A percentile compares a stretch with the other conserved stretches of the same genome.
Conservation (phyloP, 2,329 filamentous ascomycete species). For the Blastomyces parvus region DNA sequence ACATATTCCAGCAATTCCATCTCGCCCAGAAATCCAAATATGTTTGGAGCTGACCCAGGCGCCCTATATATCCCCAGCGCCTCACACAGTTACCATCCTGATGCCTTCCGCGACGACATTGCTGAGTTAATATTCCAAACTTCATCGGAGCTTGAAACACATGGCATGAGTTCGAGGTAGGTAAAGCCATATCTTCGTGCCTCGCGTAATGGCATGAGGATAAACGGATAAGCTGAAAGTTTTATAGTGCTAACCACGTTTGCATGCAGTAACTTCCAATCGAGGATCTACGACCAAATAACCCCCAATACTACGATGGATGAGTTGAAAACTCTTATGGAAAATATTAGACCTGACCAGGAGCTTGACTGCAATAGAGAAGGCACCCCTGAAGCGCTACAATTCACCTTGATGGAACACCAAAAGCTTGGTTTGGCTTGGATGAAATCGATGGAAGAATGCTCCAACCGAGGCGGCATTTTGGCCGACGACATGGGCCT, state of each 20-base stretch:
- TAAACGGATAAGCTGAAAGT: neutral
- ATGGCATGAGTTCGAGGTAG: constrained; percentile 5
- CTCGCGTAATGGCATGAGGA: neutral
- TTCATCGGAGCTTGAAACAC: neutral
- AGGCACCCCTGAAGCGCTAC: constrained; percentile 60
- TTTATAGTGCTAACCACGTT: neutral
- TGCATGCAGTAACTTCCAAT: neutral
- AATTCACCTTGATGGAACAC: constrained; percentile 63
- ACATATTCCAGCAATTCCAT: neutral
- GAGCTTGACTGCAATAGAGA: constrained; percentile 54
- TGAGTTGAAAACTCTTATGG: constrained; percentile 59
- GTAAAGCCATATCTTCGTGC: neutral
- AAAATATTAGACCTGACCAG: constrained; percentile 64
- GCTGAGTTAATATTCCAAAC: neutral
- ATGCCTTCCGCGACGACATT: neutral
- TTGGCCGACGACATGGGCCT: constrained; percentile 75
- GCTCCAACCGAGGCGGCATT: constrained; percentile 64
- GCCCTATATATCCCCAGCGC: neutral
- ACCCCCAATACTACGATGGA: constrained; percentile 49
- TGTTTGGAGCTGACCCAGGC: neutral
- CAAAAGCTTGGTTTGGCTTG: constrained; percentile 69
- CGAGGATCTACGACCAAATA: constrained; percentile 4
- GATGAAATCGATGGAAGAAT: constrained; percentile 65
- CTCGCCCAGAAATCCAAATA: neutral
- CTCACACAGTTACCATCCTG: neutral